phyloP scores from a whole-genome alignment of 2,329 filamentous ascomycete species.

The Tolypocladium tropicale region DNA sequence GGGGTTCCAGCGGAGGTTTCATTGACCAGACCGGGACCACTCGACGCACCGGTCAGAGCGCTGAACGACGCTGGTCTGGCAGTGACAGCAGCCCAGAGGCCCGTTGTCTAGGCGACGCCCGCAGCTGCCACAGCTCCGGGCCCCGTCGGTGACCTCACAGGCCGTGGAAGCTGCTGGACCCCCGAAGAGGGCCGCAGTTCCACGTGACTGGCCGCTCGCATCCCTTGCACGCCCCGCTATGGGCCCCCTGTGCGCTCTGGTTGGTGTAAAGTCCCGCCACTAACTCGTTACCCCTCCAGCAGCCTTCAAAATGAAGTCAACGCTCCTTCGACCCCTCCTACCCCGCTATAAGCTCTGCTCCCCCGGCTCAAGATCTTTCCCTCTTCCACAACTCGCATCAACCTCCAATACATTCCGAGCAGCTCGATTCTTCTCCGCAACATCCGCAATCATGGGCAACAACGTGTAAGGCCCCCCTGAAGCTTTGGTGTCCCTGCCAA shows the following conservation, averaged over 20 bases:
- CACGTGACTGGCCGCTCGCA: slow-evolving; percentile 18
- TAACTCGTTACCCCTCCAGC: slow-evolving; percentile 32
- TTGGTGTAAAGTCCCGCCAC: slow-evolving; percentile 18
- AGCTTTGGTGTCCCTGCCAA: slow-evolving; percentile 6
- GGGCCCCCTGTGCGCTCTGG: slow-evolving; percentile 7
- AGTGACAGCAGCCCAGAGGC: neutral
- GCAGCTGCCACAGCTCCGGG: neutral
- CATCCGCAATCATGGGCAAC: slow-evolving; percentile 61
- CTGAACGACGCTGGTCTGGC: neutral
- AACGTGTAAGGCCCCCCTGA: slow-evolving; percentile 49
- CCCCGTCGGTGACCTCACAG: neutral
- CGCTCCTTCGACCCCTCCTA: slow-evolving; percentile 35
- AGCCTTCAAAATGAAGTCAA: slow-evolving; percentile 32
- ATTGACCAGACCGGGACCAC: neutral
- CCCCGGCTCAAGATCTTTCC: slow-evolving; percentile 27
- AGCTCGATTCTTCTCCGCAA: slow-evolving; percentile 35
- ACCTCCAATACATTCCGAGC: slow-evolving; percentile 27
- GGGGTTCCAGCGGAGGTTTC: neutral
- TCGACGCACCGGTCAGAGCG: neutral
- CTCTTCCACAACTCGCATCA: slow-evolving; percentile 29
- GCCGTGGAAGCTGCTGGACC: neutral
- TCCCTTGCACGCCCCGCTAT: slow-evolving; percentile 8
- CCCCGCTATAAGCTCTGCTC: slow-evolving; percentile 33
- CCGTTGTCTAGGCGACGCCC: neutral
- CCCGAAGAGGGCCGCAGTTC: neutral